Evolutionary conservation across 352 stramenopile genomes (phyloP), one percentile per base, ranked within the genome.

Genomic region (Pythium phragmiticola): DNA sequence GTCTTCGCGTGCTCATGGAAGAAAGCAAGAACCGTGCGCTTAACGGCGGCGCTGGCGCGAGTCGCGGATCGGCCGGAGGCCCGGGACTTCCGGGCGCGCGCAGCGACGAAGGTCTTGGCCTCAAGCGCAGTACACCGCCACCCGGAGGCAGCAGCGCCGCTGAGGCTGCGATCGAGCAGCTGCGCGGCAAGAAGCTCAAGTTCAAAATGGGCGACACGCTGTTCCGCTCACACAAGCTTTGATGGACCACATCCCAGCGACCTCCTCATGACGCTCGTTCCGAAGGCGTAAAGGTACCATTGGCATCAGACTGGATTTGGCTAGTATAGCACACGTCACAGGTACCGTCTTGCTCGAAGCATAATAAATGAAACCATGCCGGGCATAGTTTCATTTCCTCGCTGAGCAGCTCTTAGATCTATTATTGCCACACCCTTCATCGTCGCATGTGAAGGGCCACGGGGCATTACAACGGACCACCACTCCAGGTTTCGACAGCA

Each of bases 151-250:
- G 57, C 49, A 65, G 58, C 11, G 62, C 73, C 0, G 65, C 68
- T 4, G 78, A 89, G 49, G 69, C 77, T 0, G 60, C 72, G 9
- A 68, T 94, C 12, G 86, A 94, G 62, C 83, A 91, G 56, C 68
- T 92, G 39, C 84, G 84, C 6, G 83, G 85, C 72, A 94, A 94
- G 72, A 94, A 92, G 57, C 82, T 94, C 70, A 92, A 92, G 72
- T 85, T 94, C 58, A 91, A 89, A 65, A 85, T 91, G 76, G 84
- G 84, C 42, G 82, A 91, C 45, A 90, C 78, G 26, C 42, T 80
- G 11, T 84, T 94, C 61, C 80, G 80, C 26, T 91, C 85, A n/a
- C 82, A 92, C 64, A 91, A 94, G 61, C 69, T 94, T n/a, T 92
- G 75, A 72, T 7, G 45, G 30, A 8, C 46, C 21, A 47, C 16